Evolutionary conservation across 148 eudicot genomes (phyloP).

Genomic region (Cornus florida): DNA sequence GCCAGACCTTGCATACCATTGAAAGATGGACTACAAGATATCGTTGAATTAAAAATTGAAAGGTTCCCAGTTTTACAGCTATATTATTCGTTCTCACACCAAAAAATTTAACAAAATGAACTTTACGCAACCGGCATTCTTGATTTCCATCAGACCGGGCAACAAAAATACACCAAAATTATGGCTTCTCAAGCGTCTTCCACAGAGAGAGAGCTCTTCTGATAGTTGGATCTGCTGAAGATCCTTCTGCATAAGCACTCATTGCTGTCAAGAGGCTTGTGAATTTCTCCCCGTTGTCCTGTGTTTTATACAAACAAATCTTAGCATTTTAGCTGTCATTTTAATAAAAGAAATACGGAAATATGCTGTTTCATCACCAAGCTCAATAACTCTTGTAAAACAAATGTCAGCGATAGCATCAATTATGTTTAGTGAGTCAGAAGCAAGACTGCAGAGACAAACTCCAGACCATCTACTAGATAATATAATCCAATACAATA

Average conservation of each 20-base stretch:
- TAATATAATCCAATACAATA: neutral
- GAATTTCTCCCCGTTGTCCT: conserved; percentile 95
- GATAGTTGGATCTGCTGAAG: conserved; percentile 81
- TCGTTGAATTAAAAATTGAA: neutral
- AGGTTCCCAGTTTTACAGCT: neutral
- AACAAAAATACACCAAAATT: neutral
- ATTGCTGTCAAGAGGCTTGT: conserved; percentile 80
- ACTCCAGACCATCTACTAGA: neutral
- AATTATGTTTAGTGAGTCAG: neutral
- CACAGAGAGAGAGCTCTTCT: conserved; percentile 76
- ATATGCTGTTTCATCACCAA: neutral
- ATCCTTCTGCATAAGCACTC: conserved; percentile 95
- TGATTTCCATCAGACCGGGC: neutral
- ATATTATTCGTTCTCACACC: neutral
- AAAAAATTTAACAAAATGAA: neutral
- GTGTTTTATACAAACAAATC: conserved; percentile 14
- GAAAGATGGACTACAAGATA: neutral
- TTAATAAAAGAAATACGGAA: neutral
- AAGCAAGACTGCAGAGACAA: neutral
- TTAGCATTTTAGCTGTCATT: neutral
- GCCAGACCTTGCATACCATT: neutral
- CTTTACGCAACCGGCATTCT: neutral
- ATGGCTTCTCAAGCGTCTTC: conserved; percentile 64
- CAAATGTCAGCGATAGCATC: no score
- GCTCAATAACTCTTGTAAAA: neutral